Base-by-base conservation (phyloP, 2,329 filamentous ascomycete species). In the Sporothrix inflata region DNA sequence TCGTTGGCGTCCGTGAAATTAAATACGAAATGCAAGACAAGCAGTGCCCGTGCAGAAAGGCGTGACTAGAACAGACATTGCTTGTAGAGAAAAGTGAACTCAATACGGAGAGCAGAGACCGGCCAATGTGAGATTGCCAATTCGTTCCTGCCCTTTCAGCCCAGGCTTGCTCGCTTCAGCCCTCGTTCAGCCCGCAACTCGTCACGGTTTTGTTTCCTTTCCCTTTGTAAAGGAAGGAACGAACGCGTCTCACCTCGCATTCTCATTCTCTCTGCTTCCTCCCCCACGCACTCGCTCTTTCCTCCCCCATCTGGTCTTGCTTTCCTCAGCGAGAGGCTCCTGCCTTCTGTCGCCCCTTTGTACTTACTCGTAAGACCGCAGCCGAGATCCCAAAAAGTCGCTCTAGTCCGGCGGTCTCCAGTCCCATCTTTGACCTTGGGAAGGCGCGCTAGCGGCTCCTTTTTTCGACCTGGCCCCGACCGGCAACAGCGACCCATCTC, bases 391-490 rank as follows among this genome's bases (percentile, higher is more conserved):
- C 42, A 34, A 49, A 67, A 63, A 51, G 63, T 57, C 70, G 70
- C 70, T 72, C 63, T 53, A 68, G 47, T 51, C 27, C 45, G 40
- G 42, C 21, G 19, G 34, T 42, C 34, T 14, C 57, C 57, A 63
- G 57, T 63, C 57, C 30, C 69, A 49, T 51, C 47, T n/a, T n/a
- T 19, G 55, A 30, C 42, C 42, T 61, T 68, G 19, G 24, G 42
- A 27, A 55, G 38, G 16, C 57, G n/a, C 70, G 66, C 71, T 72
- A 72, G 66, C 71, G 71, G 53, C 71, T 72, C 55, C 71, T 45
- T 55, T 69, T 61, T 45, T 66, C 47, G 42, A 21, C 24, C 47
- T 70, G 40, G 57, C 55, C 53, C 69, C n/a, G 27, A 34, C 68
- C 7, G 34, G 21, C 68, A 60, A 34, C 42, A 49, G 8, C 14